Conservation (phyloP, 257 asterid species). For the Primulina huaijiensis region DNA sequence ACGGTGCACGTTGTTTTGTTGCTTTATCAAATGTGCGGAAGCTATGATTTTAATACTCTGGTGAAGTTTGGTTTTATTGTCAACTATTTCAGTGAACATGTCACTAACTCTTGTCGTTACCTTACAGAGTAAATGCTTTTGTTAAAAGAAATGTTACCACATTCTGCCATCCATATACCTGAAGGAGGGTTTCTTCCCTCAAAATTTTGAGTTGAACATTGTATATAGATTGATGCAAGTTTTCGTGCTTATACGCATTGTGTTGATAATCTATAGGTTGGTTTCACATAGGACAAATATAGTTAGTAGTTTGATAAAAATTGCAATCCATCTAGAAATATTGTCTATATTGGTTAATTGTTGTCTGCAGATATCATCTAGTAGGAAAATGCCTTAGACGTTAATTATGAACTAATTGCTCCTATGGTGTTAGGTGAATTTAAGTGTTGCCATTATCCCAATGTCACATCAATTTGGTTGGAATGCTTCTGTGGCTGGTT, state of each 20-base stretch:
- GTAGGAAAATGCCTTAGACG: slow-evolving; percentile 17
- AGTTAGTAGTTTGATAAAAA: slow-evolving; percentile 5
- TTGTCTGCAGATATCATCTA: slow-evolving; percentile 1
- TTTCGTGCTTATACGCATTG: not conserved
- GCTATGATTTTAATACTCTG: too few species aligned
- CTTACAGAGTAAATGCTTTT: too few species aligned
- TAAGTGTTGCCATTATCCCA: slow-evolving; percentile 94
- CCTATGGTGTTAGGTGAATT: slow-evolving; percentile 63
- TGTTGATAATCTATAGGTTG: slow-evolving; percentile 1
- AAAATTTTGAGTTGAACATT: not conserved
- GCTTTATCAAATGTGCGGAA: too few species aligned
- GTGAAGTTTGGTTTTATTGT: too few species aligned
- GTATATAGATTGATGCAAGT: not conserved
- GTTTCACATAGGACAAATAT: not conserved
- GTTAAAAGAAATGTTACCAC: not conserved
- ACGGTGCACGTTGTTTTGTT: too few species aligned
- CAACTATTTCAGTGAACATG: too few species aligned
- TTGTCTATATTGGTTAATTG: not conserved
- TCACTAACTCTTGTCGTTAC: too few species aligned
- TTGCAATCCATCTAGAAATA: not conserved
- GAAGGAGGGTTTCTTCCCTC: not conserved
- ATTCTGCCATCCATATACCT: not conserved
- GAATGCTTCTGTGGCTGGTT: slow-evolving; percentile 89
- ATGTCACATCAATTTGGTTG: slow-evolving; percentile 98
- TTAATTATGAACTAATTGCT: slow-evolving; percentile 22